A percentile compares a stretch with the other conserved stretches of the same genome.
phyloP scores from a whole-genome alignment of 495 filamentous ascomycete species.

The Echria macrotheca region DNA sequence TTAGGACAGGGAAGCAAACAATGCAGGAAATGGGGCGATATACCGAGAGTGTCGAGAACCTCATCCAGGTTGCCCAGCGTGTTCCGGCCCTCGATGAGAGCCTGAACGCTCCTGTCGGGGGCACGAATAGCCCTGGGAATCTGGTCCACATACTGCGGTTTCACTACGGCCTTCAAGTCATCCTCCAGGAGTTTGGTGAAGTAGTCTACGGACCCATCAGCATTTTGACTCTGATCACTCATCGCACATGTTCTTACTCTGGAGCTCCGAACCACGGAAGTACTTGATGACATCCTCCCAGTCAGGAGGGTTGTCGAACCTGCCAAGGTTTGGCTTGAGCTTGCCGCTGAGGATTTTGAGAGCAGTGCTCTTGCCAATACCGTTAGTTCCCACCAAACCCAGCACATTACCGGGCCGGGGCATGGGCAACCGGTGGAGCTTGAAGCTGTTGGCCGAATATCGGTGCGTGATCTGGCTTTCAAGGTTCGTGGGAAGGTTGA shows the following conservation, averaged over 20 bases:
- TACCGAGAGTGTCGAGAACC: slow-evolving; percentile 72
- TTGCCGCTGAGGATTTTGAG: slow-evolving; percentile 97
- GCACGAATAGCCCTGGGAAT: slow-evolving; percentile 87
- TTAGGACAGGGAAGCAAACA: slow-evolving; percentile 19
- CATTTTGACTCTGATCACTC: not conserved
- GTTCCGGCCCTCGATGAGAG: slow-evolving; percentile 65
- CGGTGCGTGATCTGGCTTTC: slow-evolving; percentile 96
- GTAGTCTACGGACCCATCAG: slow-evolving; percentile 59
- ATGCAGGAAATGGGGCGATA: slow-evolving; percentile 32
- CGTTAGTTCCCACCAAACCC: slow-evolving; percentile 95
- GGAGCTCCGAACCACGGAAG: slow-evolving; percentile 93
- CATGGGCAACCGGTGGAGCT: slow-evolving; percentile 92
- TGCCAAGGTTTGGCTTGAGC: slow-evolving; percentile 92
- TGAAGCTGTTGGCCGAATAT: slow-evolving; percentile 99
- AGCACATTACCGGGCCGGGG: slow-evolving; percentile 95
- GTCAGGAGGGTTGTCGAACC: slow-evolving; percentile 93
- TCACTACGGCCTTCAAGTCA: slow-evolving; percentile 91
- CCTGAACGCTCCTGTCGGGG: slow-evolving; percentile 66
- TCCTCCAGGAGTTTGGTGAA: slow-evolving; percentile 98
- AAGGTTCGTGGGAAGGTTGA: slow-evolving; percentile 98
- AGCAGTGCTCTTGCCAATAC: slow-evolving; percentile 98
- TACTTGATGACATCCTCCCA: slow-evolving; percentile 99
- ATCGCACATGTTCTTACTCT: slow-evolving; percentile 56
- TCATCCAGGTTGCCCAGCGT: slow-evolving; percentile 78
- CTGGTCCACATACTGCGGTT: slow-evolving; percentile 98